Evolutionary conservation across 208 protist species (phyloP), one percentile per base, ranked within the genome.

Genomic region (Angomonas deanei): DNA sequence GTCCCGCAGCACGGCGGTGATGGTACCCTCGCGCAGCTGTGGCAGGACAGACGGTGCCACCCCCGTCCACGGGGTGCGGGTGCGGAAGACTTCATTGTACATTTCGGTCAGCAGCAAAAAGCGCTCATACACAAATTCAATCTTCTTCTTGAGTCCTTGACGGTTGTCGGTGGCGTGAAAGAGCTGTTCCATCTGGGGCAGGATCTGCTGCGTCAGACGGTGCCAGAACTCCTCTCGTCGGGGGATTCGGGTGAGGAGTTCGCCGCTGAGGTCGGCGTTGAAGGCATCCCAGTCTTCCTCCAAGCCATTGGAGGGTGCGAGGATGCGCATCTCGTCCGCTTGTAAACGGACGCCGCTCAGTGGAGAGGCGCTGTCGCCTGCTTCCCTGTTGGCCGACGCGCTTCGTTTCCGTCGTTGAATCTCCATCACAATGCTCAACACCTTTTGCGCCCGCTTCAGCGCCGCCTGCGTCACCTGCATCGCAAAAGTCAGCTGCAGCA

Each of bases 141-240:
- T 55, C 61, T 88, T 90, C 17, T 24, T 23, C 21, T 54, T 5
- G 5, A n/a, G 26, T 19, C 32, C 33, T 28, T 31, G 61, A 36
- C 38, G 19, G 53, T 23, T 15, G 34, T 60, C 54, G 36, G 33
- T 23, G 54, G 46, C 4, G 15, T 3, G 19, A 42, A 49, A 33
- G 2, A 66, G 32, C 30, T 70, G 21, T 11, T 70, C 13, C 55
- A 92, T 66, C 42, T 71, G 63, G 5, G 74, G 83, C 52, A 92
- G 86, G 19, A 96, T 53, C 47, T 96, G 90, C 72, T 96, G 90
- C 2, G 90, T 93, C 78, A 93, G 84, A 59, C 90, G 86, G 55
- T 96, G 90, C 86, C 90, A 96, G 69, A 96, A 96, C 64, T 96
- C 90, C 68, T 96, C 86, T 39, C 84, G 82, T 33, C 80, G 70